Evolutionary conservation across 2,329 filamentous ascomycete species (phyloP).

Genomic region (Chrysosporium keratinophilum): DNA sequence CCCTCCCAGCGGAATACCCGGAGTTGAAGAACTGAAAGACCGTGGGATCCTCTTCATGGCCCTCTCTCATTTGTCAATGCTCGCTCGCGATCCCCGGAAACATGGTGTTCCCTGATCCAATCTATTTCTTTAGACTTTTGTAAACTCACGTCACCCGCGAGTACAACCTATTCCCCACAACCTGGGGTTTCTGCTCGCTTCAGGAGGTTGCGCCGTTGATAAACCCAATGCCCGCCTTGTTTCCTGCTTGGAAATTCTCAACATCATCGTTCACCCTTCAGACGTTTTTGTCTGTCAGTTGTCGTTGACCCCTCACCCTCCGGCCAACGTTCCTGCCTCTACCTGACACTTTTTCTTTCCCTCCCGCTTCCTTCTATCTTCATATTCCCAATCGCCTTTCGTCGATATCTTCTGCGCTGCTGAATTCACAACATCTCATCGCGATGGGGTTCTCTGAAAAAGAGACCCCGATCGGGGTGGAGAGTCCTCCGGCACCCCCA

Average conservation of each 20-base stretch:
- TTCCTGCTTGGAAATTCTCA: not conserved
- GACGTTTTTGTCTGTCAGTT: too few relatives aligned
- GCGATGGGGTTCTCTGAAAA: conserved; percentile 6
- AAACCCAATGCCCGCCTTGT: not conserved
- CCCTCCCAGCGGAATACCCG: too few relatives aligned
- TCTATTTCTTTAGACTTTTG: not conserved
- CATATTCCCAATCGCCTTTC: not conserved
- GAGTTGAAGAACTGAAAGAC: too few relatives aligned
- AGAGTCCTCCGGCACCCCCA: not conserved
- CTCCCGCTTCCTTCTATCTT: not conserved
- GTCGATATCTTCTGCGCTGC: not conserved
- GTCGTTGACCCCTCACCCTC: not conserved
- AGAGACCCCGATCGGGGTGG: not conserved
- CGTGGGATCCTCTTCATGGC: not conserved
- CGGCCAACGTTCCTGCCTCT: not conserved
- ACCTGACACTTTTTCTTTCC: not conserved
- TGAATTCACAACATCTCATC: not conserved
- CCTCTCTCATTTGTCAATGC: not conserved
- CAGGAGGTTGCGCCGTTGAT: not conserved
- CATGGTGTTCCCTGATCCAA: not conserved
- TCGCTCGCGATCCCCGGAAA: not conserved
- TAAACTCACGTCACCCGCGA: not conserved
- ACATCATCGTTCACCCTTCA: not conserved
- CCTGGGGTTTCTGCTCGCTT: conserved; percentile 6
- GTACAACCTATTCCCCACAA: not conserved